Conservation (phyloP, 306 rosid species). For the Cyclanthera cordifolia region DNA sequence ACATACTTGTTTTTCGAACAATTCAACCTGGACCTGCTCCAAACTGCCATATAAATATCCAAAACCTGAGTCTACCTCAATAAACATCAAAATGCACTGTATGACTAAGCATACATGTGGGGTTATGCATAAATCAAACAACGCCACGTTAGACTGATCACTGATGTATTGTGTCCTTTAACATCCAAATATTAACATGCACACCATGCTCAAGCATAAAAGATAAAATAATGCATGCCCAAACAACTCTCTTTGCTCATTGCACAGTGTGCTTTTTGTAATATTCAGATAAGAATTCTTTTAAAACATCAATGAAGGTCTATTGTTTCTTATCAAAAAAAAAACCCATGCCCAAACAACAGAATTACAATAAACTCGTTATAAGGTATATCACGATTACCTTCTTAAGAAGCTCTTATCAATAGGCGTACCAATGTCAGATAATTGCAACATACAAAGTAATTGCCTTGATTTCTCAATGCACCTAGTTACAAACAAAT, state of each 20-base stretch:
- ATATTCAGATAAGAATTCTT: too few species aligned
- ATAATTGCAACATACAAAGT: slow-evolving; percentile 33
- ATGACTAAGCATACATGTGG: not conserved
- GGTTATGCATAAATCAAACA: not conserved
- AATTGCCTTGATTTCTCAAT: slow-evolving; percentile 61
- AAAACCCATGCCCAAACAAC: too few species aligned
- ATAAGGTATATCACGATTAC: slow-evolving; percentile 21
- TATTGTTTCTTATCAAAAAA: too few species aligned
- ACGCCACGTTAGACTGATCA: too few species aligned
- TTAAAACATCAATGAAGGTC: too few species aligned
- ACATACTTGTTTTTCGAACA: slow-evolving; percentile 67
- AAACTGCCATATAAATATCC: slow-evolving; percentile 96
- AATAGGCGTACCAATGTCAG: slow-evolving; percentile 32
- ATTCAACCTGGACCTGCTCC: slow-evolving; percentile 96
- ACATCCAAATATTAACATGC: too few species aligned
- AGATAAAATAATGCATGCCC: not conserved
- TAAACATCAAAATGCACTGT: not conserved
- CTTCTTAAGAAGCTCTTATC: slow-evolving; percentile 45
- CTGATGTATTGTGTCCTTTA: too few species aligned
- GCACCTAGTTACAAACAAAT: slow-evolving; percentile 65
- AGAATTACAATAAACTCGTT: not conserved
- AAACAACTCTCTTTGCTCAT: too few species aligned
- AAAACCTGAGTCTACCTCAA: slow-evolving; percentile 56
- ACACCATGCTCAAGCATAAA: not conserved
- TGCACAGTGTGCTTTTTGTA: too few species aligned